These are phyloP conservation scores for Salix brachista DNA, from an alignment of 345 rosid species.

Conservation along the genomic window DNA sequence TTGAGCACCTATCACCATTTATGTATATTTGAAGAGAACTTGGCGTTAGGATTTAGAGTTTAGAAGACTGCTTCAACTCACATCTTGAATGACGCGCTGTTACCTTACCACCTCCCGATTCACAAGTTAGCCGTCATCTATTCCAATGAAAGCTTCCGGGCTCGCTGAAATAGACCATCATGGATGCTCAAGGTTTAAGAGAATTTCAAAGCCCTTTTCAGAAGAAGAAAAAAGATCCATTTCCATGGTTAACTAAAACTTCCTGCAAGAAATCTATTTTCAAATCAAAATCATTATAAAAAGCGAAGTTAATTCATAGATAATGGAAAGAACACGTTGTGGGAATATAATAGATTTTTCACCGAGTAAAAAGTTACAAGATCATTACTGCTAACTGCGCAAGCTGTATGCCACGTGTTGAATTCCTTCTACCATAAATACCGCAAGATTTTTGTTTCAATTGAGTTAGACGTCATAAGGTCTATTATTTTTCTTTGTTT, in stretches of 20 bases:
- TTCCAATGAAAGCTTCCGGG: not conserved
- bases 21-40: not conserved
- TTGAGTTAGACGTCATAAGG: not conserved
- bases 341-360: too few species aligned
- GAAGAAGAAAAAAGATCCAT: not conserved
- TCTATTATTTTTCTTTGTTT: not conserved
- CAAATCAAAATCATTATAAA: too few species aligned
- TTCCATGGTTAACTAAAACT: not conserved
- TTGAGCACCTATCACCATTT: not conserved
- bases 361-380: too few species aligned
- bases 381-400: too few species aligned
- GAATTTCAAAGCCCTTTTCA: not conserved
- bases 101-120: too few species aligned
- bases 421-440: not conserved
- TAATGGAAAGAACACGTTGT: too few species aligned
- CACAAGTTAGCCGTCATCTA: not conserved
- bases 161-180: not conserved
- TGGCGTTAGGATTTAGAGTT: too few species aligned
- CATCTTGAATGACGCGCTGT: too few species aligned
- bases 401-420: too few species aligned
- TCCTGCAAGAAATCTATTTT: too few species aligned
- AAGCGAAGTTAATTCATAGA: too few species aligned
- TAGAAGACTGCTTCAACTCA: too few species aligned
- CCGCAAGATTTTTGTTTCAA: not conserved
- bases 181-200: not conserved